Evolutionary conservation across 305 asterid species (phyloP), one percentile per base, ranked within the genome.

Genomic region (Fraxinus greggii): DNA sequence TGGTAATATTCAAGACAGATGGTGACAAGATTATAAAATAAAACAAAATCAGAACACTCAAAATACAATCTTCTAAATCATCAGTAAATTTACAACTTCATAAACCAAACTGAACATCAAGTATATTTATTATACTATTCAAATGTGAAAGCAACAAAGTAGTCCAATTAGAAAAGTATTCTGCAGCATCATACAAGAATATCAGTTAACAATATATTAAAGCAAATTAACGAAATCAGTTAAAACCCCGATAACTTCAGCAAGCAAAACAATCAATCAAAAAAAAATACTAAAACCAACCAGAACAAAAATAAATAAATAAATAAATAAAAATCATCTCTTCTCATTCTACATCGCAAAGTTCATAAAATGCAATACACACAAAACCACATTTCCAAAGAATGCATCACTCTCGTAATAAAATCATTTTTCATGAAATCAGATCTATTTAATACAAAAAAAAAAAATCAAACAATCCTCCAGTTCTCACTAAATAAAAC

Each of bases 371-470:
- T 54, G 65, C 26, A 54, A 54, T 5, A 54, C 65, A 54, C 65
- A 6, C 26, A 54, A 54, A 54, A 54, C 65, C 65, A 54, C 65
- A 54, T 54, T 54, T 54, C 26, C 65, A 19, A n/a, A 54, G 65
- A 54, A 54, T 54, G 26, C 65, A 19, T 54, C 26, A n/a, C 65
- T 54, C 26, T 6, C 69, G 5, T 21, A 59, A 21, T 59, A 36
- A 21, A 59, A 59, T 21, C 56, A 83, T 67, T 48, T 79, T 73
- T 36, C 19, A 21, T 13, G 59, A 78, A 77, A 79, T 79, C 82
- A 32, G 87, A 83, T 79, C 83, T 77, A 79, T 42, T 69, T 26
- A 83, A 78, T 69, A 67, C 40, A 48, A 8, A 72, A 86, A 0
- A 42, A 10, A 88, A 45, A 7, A 40, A 9, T 5, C 59, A 48